Conservation (phyloP, 1,284 basidiomycete genomes). For the Bondarzewia mesenterica region DNA sequence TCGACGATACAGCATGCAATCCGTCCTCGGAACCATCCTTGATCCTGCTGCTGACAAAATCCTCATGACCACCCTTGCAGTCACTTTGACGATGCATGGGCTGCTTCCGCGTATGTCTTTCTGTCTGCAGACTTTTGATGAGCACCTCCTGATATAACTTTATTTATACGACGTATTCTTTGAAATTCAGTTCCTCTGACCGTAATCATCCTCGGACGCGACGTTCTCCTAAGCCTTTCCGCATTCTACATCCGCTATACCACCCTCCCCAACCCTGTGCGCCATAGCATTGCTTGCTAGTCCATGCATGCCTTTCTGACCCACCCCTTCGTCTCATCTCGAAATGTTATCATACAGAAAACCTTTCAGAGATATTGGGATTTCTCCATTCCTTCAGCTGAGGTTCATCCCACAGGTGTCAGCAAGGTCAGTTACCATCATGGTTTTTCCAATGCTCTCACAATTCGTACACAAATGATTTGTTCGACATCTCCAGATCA, state of each 20-base stretch:
- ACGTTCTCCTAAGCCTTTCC: constrained; percentile 79
- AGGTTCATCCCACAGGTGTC: constrained; percentile 84
- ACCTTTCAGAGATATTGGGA: constrained; percentile 92
- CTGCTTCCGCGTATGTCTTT: constrained; percentile 69
- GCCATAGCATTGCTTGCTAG: constrained; percentile 23
- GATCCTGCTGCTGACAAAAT: constrained; percentile 98
- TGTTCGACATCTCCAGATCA: constrained; percentile 47
- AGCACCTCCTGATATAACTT: no score
- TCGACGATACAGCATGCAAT: constrained; percentile 75
- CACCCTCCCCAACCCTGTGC: constrained; percentile 79
- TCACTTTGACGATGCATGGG: constrained; percentile 78
- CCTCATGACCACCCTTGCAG: constrained; percentile 90
- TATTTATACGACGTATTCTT: neutral
- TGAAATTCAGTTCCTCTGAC: constrained; percentile 72
- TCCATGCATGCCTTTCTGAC: no score
- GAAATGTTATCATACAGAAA: constrained; percentile 47
- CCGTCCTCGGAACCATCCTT: constrained; percentile 89
- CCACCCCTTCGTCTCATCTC: neutral
- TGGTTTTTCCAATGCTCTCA: neutral
- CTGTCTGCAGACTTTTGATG: neutral
- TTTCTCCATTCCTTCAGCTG: constrained; percentile 88
- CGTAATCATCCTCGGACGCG: constrained; percentile 82
- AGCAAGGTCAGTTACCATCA: constrained; percentile 60
- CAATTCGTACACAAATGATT: neutral
- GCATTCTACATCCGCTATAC: constrained; percentile 95